Evolutionary conservation across 2,329 filamentous ascomycete genomes (phyloP), one percentile per base, ranked within the genome.

Genomic region (Penicillium sp.): DNA sequence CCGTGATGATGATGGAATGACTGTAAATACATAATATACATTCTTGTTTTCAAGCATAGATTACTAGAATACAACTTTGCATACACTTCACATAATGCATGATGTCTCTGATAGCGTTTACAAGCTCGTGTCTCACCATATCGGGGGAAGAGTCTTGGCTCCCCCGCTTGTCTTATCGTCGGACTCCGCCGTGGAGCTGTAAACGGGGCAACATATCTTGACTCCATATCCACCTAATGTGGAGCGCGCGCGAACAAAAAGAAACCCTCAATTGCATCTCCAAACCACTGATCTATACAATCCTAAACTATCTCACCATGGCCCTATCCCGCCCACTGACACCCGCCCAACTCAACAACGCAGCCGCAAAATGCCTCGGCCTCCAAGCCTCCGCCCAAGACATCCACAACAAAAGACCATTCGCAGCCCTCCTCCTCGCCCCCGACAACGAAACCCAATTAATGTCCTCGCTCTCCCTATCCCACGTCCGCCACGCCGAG

Each of bases 401-500:
- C 6, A 22, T 68, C 17, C 80, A 83, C 65, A 74, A 74, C 55
- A 85, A 84, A 70, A 75, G 82, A 6, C 83, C 83, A 3, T 85
- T 85, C 65, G 80, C 79, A 9, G 82, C 80, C 1, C 75, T 81
- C 33, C 76, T 86, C 12, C 68, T 84, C 1, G 82, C 73, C 0
- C 82, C 84, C 0, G 81, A 85, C 72, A 83, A 85, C 65, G 73
- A 76, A 65, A 83, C 81, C 0, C 73, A 83, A 22, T 72, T 85
- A 1, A 74, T 84, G 54, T 78, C 77, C 35, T 83, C 84, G 63
- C 80, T 81, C 67, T 83, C 81, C 26, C 75, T 85, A 33, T 82
- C 82, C 42, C 82, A 85, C 66, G 81, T 85, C 53, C 81, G 84
- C 63, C 83, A 85, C 65, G 83, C 83, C 17, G 83, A 85, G 70